Conservation (phyloP, 352 stramenopile genomes). For the Thalassiosira hispida region DNA sequence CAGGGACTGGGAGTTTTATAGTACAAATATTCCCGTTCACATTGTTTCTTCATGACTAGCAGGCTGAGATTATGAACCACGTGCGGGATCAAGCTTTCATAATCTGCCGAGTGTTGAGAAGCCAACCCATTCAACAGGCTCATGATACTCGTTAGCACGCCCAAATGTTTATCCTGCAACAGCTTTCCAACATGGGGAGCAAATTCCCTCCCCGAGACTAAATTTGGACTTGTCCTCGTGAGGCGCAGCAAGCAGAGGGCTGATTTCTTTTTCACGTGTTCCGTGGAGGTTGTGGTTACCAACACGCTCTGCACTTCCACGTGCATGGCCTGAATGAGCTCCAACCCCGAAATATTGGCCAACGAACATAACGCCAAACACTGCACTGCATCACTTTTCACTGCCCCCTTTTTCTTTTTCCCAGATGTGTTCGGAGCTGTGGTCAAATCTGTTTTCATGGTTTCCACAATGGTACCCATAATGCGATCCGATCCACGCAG, state of each 20-base stretch:
- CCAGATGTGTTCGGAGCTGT: slow-evolving; percentile 54
- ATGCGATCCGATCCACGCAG: slow-evolving; percentile 89
- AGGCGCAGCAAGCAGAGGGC: slow-evolving; percentile 93
- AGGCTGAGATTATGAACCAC: slow-evolving; percentile 91
- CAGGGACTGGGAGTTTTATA: slow-evolving; percentile 96
- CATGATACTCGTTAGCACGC: slow-evolving; percentile 92
- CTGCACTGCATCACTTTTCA: slow-evolving; percentile 87
- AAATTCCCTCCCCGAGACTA: slow-evolving; percentile 88
- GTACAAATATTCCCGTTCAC: slow-evolving; percentile 95
- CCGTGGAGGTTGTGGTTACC: slow-evolving; percentile 90
- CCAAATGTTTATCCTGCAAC: slow-evolving; percentile 92
- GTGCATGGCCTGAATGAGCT: slow-evolving; percentile 94
- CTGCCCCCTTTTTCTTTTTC: slow-evolving; percentile 59
- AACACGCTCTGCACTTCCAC: slow-evolving; percentile 93
- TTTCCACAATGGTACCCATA: slow-evolving; percentile 93
- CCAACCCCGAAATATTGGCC: slow-evolving; percentile 93
- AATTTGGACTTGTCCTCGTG: slow-evolving; percentile 91
- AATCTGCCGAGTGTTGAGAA: slow-evolving; percentile 88
- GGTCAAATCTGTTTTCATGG: slow-evolving; percentile 95
- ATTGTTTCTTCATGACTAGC: slow-evolving; percentile 93
- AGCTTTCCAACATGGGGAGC: slow-evolving; percentile 82
- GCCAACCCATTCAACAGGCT: slow-evolving; percentile 91
- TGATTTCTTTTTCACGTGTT: slow-evolving; percentile 96
- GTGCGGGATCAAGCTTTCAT: slow-evolving; percentile 92
- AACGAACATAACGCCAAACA: slow-evolving; percentile 95